These are phyloP conservation scores for Leishmania amazonensis DNA, from an alignment of 208 protist genomes.

Conservation along the genomic window DNA sequence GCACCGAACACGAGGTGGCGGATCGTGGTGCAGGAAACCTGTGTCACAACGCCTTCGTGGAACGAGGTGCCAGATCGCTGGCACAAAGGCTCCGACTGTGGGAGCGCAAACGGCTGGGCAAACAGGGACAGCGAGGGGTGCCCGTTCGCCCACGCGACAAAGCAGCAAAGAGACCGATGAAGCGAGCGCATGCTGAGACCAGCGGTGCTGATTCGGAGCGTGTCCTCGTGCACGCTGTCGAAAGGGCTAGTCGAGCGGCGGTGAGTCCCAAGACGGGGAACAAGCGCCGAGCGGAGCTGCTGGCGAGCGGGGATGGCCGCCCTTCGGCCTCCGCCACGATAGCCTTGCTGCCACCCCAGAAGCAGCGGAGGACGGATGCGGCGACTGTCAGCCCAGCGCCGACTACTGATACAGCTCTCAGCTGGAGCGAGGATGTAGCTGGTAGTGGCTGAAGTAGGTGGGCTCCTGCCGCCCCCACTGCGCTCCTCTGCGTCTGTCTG, in stretches of 20 bases:
- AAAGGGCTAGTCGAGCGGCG: slow-evolving; percentile 1
- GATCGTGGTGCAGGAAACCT: not conserved
- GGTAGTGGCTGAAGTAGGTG: not conserved
- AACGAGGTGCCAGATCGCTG: slow-evolving; percentile 17
- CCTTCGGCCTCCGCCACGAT: not conserved
- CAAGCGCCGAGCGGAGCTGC: not conserved
- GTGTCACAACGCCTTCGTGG: slow-evolving; percentile 23
- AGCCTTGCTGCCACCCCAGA: not conserved
- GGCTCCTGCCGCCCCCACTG: not conserved
- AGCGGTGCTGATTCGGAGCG: not conserved
- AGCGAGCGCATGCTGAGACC: not conserved
- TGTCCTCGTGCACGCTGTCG: not conserved
- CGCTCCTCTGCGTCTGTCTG: not conserved
- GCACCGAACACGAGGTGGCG: not conserved
- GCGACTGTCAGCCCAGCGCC: not conserved
- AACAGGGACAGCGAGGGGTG: not conserved
- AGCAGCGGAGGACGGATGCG: not conserved
- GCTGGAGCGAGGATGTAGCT: slow-evolving; percentile 27
- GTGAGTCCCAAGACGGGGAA: not conserved
- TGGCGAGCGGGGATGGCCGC: not conserved
- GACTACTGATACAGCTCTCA: slow-evolving; percentile 4
- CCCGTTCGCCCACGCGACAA: not conserved
- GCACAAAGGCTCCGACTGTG: not conserved
- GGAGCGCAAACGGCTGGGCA: slow-evolving; percentile 21
- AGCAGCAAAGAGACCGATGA: not conserved